phyloP scores from a whole-genome alignment of 345 rosid species.

The Gynandropsis gynandra region DNA sequence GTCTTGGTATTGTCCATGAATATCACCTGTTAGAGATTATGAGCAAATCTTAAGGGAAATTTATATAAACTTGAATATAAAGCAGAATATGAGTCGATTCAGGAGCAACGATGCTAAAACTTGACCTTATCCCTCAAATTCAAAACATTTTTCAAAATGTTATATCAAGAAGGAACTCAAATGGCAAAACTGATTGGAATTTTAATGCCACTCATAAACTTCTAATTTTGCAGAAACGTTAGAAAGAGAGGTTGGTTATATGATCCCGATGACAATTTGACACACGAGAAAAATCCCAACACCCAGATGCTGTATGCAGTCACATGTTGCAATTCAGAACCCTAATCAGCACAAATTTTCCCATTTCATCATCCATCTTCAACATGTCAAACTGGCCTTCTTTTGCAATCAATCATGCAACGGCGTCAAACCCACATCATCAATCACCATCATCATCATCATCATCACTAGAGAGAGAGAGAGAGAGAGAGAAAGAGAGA shows the following conservation, averaged over 20 bases:
- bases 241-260: no score
- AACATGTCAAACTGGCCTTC: constrained; percentile 3
- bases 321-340: neutral
- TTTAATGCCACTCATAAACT: no score
- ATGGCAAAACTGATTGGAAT: neutral
- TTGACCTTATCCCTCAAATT: constrained; percentile 8
- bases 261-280: no score
- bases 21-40: constrained; percentile 54
- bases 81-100: neutral
- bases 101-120: neutral
- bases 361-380: neutral
- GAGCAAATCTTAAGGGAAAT: neutral
- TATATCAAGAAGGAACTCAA: neutral
- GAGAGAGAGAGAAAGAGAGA: constrained; percentile 15
- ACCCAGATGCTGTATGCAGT: no score
- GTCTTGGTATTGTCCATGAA: constrained; percentile 95
- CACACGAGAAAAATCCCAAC: no score
- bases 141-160: constrained; percentile 8
- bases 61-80: neutral
- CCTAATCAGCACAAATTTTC: neutral
- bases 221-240: no score
- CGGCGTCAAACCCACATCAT: constrained; percentile 5
- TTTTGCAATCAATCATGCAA: constrained; percentile 8
- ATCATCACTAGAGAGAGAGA: neutral
- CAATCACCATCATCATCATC: neutral